Percentiles rank a stretch among this genome's conserved stretches.
Conservation (phyloP, 805 yeast species). For the Starmerella gropengiesseri region DNA sequence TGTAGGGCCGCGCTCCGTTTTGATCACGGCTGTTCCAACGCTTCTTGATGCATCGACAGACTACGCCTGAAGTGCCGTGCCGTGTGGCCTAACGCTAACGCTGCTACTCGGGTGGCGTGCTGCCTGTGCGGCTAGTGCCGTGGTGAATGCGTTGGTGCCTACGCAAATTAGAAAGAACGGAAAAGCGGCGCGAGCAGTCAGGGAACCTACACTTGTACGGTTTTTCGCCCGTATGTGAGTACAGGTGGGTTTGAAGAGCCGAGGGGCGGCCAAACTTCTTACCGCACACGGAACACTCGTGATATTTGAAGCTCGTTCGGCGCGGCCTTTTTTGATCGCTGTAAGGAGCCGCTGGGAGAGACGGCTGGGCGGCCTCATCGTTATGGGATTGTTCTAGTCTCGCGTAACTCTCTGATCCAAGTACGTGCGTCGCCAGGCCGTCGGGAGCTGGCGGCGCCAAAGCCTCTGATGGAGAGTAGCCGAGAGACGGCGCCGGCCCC, state of each 20-base stretch:
- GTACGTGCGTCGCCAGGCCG: too few relatives aligned
- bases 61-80: too few relatives aligned
- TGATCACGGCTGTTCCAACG: too few relatives aligned
- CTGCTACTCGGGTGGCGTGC: background rate
- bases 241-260: constrained; percentile 67
- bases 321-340: background rate
- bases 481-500: too few relatives aligned
- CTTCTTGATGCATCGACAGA: too few relatives aligned
- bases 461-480: too few relatives aligned
- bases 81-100: background rate
- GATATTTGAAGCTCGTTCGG: background rate
- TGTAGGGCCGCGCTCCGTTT: too few relatives aligned
- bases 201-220: constrained; percentile 59
- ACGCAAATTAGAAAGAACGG: constrained; percentile 76
- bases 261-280: constrained; percentile 79
- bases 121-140: background rate
- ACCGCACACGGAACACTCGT: constrained; percentile 36
- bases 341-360: too few relatives aligned
- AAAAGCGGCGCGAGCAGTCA: constrained; percentile 59
- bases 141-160: constrained; percentile 63
- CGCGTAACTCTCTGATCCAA: too few relatives aligned
- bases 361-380: too few relatives aligned
- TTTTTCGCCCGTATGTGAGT: constrained; percentile 73
- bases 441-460: too few relatives aligned
- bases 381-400: too few relatives aligned